Conservation (phyloP, 306 rosid genomes). For the Vigna nakashimae region DNA sequence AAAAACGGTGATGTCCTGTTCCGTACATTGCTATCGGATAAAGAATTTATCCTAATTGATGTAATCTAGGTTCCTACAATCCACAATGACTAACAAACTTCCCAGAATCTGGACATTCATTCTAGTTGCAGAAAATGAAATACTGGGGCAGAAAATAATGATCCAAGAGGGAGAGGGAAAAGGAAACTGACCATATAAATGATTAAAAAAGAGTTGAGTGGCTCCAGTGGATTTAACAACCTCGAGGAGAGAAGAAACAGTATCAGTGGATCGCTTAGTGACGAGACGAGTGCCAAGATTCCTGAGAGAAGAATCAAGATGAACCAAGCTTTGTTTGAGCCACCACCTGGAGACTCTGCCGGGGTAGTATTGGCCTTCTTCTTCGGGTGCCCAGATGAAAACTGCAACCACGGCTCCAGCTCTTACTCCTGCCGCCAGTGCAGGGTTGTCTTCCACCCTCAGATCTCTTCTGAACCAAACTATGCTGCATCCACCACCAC, state of each 20-base stretch:
- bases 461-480: slow-evolving; percentile 98
- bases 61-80: slow-evolving; percentile 12
- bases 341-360: slow-evolving; percentile 95
- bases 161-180: background rate
- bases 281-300: slow-evolving; percentile 75
- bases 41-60: slow-evolving; percentile 25
- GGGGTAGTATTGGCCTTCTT: slow-evolving; percentile 79
- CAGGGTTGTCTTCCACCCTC: slow-evolving; percentile 90
- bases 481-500: slow-evolving; percentile 89
- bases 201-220: slow-evolving; percentile 82
- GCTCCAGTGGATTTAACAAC: slow-evolving; percentile 82
- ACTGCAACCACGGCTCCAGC: slow-evolving; percentile 78
- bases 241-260: slow-evolving; percentile 78
- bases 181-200: slow-evolving; percentile 72
- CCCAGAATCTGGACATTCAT: slow-evolving; percentile 1
- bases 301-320: slow-evolving; percentile 75
- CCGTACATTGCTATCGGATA: slow-evolving; percentile 12
- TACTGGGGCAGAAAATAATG: background rate
- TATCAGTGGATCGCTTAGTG: slow-evolving; percentile 74
- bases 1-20: background rate
- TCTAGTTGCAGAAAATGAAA: background rate
- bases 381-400: slow-evolving; percentile 94
- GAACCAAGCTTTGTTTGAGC: slow-evolving; percentile 86
- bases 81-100: background rate
- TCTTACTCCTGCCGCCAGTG: slow-evolving; percentile 80